Conservation (phyloP, 768 basidiomycete species). For the Phylloporus arenicola region DNA sequence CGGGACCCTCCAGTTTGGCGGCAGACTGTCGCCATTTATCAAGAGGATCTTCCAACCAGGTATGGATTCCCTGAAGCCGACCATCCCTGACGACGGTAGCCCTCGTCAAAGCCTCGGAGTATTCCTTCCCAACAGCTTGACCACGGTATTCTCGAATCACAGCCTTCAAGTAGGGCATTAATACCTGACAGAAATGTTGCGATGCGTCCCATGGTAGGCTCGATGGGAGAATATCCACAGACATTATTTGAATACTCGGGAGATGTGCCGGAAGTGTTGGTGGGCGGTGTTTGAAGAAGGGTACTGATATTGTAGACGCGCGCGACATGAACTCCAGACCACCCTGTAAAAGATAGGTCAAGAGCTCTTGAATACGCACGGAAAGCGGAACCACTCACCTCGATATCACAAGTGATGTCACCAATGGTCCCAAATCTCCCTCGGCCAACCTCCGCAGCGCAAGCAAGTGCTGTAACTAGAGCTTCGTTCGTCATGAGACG, state of each 20-base stretch:
- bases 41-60: slow-evolving; percentile 55
- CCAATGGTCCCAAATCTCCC: slow-evolving; percentile 68
- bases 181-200: slow-evolving; percentile 59
- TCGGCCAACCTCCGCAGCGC: slow-evolving; percentile 45
- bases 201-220: slow-evolving; percentile 81
- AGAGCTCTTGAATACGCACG: neutral
- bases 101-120: slow-evolving; percentile 44
- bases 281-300: slow-evolving; percentile 56
- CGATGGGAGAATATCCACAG: slow-evolving; percentile 87
- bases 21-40: slow-evolving; percentile 34
- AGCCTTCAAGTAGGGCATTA: slow-evolving; percentile 63
- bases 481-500: slow-evolving; percentile 70
- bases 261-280: slow-evolving; percentile 38
- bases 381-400: slow-evolving; percentile 35
- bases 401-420: slow-evolving; percentile 88
- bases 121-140: slow-evolving; percentile 23
- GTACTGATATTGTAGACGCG: slow-evolving; percentile 73
- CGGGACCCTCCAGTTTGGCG: neutral
- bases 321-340: slow-evolving; percentile 77
- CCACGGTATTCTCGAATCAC: slow-evolving; percentile 43
- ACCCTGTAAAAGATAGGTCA: slow-evolving; percentile 41
- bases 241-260: slow-evolving; percentile 71
- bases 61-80: slow-evolving; percentile 44
- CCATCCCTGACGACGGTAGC: slow-evolving; percentile 71
- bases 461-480: slow-evolving; percentile 44